These are phyloP conservation scores for Myxozyma kluyveri DNA, from an alignment of 805 yeast genomes.

Conservation along the genomic window DNA sequence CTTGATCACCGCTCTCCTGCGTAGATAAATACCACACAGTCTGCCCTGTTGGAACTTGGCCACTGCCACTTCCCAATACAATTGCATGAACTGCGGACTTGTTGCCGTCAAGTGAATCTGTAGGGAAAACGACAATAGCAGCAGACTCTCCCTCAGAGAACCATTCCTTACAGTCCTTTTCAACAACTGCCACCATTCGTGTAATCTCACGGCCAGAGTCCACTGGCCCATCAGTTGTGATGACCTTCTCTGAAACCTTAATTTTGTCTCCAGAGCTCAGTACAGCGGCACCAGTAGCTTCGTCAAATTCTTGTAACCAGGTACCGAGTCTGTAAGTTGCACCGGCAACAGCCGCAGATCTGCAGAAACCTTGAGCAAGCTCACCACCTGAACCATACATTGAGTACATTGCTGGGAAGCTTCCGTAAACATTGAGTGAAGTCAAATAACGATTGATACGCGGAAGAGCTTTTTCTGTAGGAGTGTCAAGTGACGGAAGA, in stretches of 20 bases:
- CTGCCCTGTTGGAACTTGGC: slow-evolving; percentile 82
- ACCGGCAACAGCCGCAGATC: slow-evolving; percentile 98
- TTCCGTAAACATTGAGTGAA: slow-evolving; percentile 89
- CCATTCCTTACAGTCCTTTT: slow-evolving; percentile 89
- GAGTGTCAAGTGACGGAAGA: slow-evolving; percentile 57
- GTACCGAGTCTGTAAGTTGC: slow-evolving; percentile 86
- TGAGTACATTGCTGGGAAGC: slow-evolving; percentile 86
- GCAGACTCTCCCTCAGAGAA: slow-evolving; percentile 79
- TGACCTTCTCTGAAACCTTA: slow-evolving; percentile 72
- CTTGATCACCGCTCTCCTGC: slow-evolving; percentile 61
- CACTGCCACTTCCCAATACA: slow-evolving; percentile 83
- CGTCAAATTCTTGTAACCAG: slow-evolving; percentile 61
- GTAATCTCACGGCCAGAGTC: slow-evolving; percentile 56
- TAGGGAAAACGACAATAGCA: slow-evolving; percentile 90
- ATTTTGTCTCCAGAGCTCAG: slow-evolving; percentile 66
- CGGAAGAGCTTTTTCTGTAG: slow-evolving; percentile 71
- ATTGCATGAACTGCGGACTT: slow-evolving; percentile 76
- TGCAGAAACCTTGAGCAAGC: slow-evolving; percentile 91
- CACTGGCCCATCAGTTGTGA: slow-evolving; percentile 47
- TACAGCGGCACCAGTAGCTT: slow-evolving; percentile 58
- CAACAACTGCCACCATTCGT: slow-evolving; percentile 76
- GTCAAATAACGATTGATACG: slow-evolving; percentile 79
- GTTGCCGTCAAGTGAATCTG: slow-evolving; percentile 69
- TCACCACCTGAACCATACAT: slow-evolving; percentile 97
- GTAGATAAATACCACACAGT: slow-evolving; percentile 89